Conservation (phyloP, 805 yeast species). For the Candida montana region DNA sequence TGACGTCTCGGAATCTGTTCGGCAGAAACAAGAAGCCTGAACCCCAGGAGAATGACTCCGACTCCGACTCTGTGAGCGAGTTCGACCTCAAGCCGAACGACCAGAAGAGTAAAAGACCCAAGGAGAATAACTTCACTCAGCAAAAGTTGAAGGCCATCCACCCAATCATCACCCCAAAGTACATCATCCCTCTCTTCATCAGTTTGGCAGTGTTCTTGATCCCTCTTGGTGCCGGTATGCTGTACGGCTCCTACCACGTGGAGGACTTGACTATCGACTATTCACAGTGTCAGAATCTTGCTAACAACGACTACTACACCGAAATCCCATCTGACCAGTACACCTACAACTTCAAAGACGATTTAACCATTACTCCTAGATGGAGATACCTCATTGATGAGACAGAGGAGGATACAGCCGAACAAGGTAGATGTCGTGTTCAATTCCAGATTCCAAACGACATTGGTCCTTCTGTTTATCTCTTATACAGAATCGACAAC, state of each 20-base stretch:
- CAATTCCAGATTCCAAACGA: slow-evolving; percentile 69
- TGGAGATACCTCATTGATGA: slow-evolving; percentile 57
- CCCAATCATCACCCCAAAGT: slow-evolving; percentile 86
- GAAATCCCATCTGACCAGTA: slow-evolving; percentile 56
- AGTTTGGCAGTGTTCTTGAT: slow-evolving; percentile 74
- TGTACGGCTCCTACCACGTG: slow-evolving; percentile 64
- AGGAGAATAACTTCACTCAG: slow-evolving; percentile 71
- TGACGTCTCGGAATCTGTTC: slow-evolving; percentile 24
- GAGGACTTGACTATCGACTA: slow-evolving; percentile 73
- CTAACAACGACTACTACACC: slow-evolving; percentile 38
- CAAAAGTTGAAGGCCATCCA: slow-evolving; percentile 51
- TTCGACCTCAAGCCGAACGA: slow-evolving; percentile 33
- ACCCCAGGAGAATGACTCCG: slow-evolving; percentile 24
- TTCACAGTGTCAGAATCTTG: slow-evolving; percentile 56
- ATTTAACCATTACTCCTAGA: slow-evolving; percentile 43
- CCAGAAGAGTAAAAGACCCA: slow-evolving; percentile 57
- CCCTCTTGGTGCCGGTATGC: slow-evolving; percentile 83
- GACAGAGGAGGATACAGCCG: slow-evolving; percentile 38
- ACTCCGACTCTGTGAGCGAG: slow-evolving; percentile 41
- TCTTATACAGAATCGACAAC: slow-evolving; percentile 81
- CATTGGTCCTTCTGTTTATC: slow-evolving; percentile 65
- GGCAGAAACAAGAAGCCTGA: slow-evolving; percentile 12
- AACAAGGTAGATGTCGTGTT: slow-evolving; percentile 59
- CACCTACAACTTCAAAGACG: slow-evolving; percentile 48
- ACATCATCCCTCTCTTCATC: slow-evolving; percentile 78